Conservation (phyloP, 163 green algal species). For the Scenedesmus sp. region DNA sequence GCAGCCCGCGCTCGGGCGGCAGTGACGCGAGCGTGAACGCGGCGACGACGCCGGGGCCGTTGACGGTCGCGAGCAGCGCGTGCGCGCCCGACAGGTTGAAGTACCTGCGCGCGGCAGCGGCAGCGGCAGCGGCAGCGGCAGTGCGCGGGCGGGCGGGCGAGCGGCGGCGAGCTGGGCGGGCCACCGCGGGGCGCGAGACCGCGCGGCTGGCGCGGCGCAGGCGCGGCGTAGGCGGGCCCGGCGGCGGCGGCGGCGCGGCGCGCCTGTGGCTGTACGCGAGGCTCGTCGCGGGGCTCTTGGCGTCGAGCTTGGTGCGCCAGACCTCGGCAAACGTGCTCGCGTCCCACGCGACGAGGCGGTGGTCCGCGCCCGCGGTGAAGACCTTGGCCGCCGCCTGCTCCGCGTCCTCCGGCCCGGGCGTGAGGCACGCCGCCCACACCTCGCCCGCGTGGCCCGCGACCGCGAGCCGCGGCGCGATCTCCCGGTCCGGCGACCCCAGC, state of each 20-base stretch:
- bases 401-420: conserved; percentile 36
- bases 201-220: neutral
- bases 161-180: neutral
- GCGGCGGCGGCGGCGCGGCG: too few relatives aligned
- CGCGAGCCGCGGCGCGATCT: conserved; percentile 10
- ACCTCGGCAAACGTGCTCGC: conserved; percentile 14
- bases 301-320: conserved; percentile 59
- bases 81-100: conserved; percentile 48
- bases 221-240: neutral
- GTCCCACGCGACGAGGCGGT: conserved; percentile 59
- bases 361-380: conserved; percentile 63
- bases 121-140: neutral
- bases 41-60: conserved; percentile 36
- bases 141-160: neutral
- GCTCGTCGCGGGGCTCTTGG: conserved; percentile 54
- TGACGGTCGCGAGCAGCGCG: conserved; percentile 41
- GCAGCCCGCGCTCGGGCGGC: conserved; percentile 25
- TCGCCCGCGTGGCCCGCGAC: conserved; percentile 34
- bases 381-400: conserved; percentile 21
- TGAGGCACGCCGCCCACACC: conserved; percentile 49
- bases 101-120: conserved; percentile 27
- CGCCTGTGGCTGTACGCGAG: conserved; percentile 58
- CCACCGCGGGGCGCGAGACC: too few relatives aligned
- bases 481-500: conserved; percentile 5
- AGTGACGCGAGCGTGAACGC: conserved; percentile 33